These are phyloP conservation scores for Rhizopus arrhizus DNA, from an alignment of 371 early-diverging fungal genomes.

Conservation along the genomic window DNA sequence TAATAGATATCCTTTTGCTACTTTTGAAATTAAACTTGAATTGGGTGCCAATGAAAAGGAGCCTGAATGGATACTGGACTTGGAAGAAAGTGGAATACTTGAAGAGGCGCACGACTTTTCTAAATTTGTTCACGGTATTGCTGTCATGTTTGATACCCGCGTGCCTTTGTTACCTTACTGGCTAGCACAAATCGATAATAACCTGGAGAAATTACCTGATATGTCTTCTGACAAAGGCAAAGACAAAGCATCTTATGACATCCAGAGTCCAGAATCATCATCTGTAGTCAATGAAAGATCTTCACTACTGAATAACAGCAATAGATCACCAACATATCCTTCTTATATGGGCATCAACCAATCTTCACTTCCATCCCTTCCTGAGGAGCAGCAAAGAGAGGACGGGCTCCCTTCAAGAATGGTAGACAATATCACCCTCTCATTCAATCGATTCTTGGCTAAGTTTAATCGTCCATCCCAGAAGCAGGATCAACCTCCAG, in stretches of 20 bases:
- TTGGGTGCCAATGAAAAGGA: conserved; percentile 84
- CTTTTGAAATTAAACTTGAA: conserved; percentile 98
- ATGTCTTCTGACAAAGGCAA: conserved; percentile 26
- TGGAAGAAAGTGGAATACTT: conserved; percentile 89
- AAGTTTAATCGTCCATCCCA: background rate
- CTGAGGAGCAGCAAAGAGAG: background rate
- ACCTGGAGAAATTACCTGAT: conserved; percentile 60
- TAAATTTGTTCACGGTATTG: conserved; percentile 98
- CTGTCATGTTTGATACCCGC: conserved; percentile 86
- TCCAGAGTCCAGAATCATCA: background rate
- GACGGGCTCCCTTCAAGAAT: conserved; percentile 2
- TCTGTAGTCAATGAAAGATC: conserved; percentile 7
- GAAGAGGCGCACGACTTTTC: conserved; percentile 98
- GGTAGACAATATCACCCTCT: background rate
- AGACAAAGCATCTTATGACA: conserved; percentile 4
- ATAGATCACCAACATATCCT: background rate
- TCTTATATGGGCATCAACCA: conserved; percentile 12
- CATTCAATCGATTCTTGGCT: conserved; percentile 4
- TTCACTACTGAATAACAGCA: background rate
- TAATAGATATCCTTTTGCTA: conserved; percentile 94
- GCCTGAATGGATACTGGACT: conserved; percentile 94
- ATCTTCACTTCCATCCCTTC: background rate
- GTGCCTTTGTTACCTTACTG: conserved; percentile 97
- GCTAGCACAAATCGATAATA: conserved; percentile 95
- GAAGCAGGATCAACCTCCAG: conserved; percentile 21